Evolutionary conservation across 495 filamentous ascomycete species (phyloP).

Genomic region (Penicillium soppii): DNA sequence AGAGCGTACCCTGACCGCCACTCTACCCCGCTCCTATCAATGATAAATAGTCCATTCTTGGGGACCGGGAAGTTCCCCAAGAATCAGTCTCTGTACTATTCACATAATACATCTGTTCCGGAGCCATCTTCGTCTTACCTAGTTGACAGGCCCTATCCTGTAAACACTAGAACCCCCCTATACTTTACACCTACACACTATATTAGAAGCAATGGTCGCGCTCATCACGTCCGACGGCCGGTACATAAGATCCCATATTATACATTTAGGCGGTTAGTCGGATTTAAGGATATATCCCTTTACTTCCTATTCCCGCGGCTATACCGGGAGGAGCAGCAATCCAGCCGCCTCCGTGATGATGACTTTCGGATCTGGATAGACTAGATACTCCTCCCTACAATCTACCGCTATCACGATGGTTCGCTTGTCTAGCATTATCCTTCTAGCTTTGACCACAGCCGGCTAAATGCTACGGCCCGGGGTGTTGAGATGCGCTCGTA

Average conservation of each 20-base stretch:
- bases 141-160: too few relatives aligned
- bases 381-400: neutral
- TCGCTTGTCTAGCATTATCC: conserved; percentile 4
- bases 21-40: too few relatives aligned
- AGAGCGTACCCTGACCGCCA: too few relatives aligned
- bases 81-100: too few relatives aligned
- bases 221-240: neutral
- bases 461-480: neutral
- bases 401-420: neutral
- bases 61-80: too few relatives aligned
- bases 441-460: conserved; percentile 5
- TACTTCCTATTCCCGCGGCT: neutral
- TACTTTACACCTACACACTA: neutral
- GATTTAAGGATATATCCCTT: neutral
- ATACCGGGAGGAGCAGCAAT: neutral
- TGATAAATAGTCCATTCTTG: too few relatives aligned
- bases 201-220: too few relatives aligned
- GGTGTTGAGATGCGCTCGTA: neutral
- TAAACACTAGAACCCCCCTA: too few relatives aligned
- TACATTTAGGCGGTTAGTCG: neutral
- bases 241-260: neutral
- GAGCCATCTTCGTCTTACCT: too few relatives aligned
- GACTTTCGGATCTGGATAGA: neutral
- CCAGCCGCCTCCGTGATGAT: neutral
- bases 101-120: too few relatives aligned